phyloP scores from a whole-genome alignment of 768 basidiomycete genomes.

The Coprinopsis cinerea region DNA sequence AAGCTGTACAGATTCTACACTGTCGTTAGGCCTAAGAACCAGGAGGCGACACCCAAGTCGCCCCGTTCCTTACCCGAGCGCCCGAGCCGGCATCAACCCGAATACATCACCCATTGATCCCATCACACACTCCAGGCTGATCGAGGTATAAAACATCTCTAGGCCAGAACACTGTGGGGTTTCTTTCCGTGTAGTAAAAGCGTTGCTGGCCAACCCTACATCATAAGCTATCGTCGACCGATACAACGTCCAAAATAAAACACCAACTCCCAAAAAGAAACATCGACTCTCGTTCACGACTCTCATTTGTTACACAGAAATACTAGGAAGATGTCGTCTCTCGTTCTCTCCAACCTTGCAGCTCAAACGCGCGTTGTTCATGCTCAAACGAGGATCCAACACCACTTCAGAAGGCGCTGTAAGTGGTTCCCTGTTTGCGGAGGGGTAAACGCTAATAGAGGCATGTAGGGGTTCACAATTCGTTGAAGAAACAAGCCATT shows the following conservation, averaged over 20 bases:
- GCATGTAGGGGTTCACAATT: constrained; percentile 13
- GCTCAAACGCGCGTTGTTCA: constrained; percentile 10
- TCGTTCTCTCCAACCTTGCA: constrained; percentile 8
- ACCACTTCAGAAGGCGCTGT: constrained; percentile 7
- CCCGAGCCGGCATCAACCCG: no score
- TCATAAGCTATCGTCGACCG: not conserved
- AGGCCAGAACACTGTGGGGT: not conserved
- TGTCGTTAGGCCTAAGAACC: no score
- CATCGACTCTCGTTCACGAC: not conserved
- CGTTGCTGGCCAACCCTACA: constrained; percentile 10
- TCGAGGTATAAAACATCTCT: not conserved
- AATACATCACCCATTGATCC: no score
- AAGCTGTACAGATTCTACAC: no score
- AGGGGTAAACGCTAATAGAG: not conserved
- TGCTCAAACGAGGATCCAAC: constrained; percentile 3
- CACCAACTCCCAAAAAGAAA: not conserved
- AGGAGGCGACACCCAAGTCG: no score
- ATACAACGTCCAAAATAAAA: not conserved
- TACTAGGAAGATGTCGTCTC: constrained; percentile 1
- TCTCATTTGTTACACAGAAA: not conserved
- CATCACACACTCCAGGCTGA: no score
- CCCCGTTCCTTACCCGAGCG: no score
- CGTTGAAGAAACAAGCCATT: constrained; percentile 14
- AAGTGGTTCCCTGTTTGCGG: not conserved
- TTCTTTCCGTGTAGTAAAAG: not conserved